Base-by-base conservation (phyloP, 2,329 filamentous ascomycete genomes). In the Madurella fahalii region DNA sequence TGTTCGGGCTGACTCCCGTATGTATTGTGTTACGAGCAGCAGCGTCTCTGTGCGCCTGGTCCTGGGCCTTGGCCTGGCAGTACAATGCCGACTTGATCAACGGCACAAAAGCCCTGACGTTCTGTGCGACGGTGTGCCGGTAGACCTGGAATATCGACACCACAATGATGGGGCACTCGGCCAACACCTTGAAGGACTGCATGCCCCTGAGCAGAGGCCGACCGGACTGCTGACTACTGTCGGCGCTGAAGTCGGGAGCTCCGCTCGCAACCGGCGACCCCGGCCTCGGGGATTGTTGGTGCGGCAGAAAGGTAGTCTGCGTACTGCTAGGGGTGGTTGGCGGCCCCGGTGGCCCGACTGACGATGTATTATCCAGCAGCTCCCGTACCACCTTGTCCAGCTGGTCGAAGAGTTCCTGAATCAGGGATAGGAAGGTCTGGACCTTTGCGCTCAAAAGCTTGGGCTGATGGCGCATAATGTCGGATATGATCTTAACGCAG, bases 101-200 rank as follows among this genome's bases (percentile, higher is more conserved):
- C 2, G 94, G 93, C 5, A 97, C 90, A 65, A 99, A 97, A 9
- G 86, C 81, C 72, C 89, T 91, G 48, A 99, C 92, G 65, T 96
- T 96, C 53, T 86, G 81, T 39, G 84, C 78, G 2, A 96, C 93
- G 5, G 87, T 87, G 45, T 74, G 77, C 47, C 92, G 84, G 65
- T 99, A 94, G 5, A 93, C 88, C 72, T 99, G 94, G 69, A 99
- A 97, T 61, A 99, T 90, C 4, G 93, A 97, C 1, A 99, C 94
- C 3, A 99, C 94, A 40, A 99, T 97, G 50, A 99, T 99, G 0
- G 94, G 94, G 64, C 94, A 99, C 70, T 99, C 94, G 1, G 93
- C 91, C 4, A 99, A 81, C 20, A 99, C 93, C 71, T 97, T 99
- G 81, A 99, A 99, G 1, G 94, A 99, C 69, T 96, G 90, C 90